phyloP scores from a whole-genome alignment of 2,329 filamentous ascomycete species.

The Sporothrix protearum region DNA sequence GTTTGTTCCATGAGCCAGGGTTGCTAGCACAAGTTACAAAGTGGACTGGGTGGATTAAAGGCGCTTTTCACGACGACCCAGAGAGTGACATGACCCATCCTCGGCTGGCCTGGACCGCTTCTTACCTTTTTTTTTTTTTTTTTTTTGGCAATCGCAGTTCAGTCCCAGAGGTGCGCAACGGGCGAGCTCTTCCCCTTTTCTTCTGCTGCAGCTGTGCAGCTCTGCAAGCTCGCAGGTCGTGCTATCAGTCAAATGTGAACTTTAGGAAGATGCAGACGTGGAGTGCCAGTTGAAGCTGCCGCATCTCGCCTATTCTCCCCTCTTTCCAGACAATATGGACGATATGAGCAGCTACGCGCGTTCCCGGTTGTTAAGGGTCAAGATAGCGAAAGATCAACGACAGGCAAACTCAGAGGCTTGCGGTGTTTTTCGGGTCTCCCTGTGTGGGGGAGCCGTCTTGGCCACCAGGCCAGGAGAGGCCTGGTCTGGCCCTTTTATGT shows the following conservation, averaged over 20 bases:
- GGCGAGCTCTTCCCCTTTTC: background rate
- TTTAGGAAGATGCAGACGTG: background rate
- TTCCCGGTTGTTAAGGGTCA: background rate
- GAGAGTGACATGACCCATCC: background rate
- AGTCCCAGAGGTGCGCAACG: background rate
- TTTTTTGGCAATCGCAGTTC: background rate
- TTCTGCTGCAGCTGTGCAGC: background rate
- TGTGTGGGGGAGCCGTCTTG: background rate
- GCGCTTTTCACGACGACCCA: background rate
- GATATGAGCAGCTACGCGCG: too few relatives aligned
- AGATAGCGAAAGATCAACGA: conserved; percentile 2
- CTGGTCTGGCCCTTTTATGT: background rate
- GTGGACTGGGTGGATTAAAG: background rate
- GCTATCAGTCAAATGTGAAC: background rate
- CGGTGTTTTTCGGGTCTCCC: background rate
- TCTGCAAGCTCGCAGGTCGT: background rate
- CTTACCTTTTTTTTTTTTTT: background rate
- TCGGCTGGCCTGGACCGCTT: background rate
- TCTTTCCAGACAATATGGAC: background rate
- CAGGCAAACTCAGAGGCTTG: background rate
- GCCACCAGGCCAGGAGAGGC: background rate
- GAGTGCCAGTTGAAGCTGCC: background rate
- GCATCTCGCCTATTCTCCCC: background rate
- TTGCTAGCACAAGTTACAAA: background rate
- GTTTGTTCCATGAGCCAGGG: background rate